Evolutionary conservation across 805 yeast genomes (phyloP).

Genomic region (Torulaspora franciscae): DNA sequence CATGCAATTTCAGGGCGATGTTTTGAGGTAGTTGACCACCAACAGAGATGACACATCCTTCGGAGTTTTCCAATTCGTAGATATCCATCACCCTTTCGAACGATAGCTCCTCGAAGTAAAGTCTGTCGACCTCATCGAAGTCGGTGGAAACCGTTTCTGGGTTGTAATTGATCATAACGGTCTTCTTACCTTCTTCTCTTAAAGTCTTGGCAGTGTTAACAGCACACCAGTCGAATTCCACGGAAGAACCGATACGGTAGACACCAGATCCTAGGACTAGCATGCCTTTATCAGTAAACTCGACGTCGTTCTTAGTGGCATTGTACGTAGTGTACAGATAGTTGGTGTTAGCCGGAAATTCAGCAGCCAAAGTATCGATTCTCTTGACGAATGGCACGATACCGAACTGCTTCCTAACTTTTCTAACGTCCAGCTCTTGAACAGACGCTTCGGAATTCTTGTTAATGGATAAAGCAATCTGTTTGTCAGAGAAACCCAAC

Average conservation of each 20-base stretch:
- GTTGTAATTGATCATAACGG: conserved; percentile 95
- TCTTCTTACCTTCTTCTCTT: conserved; percentile 79
- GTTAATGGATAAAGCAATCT: conserved; percentile 74
- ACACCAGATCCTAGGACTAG: conserved; percentile 98
- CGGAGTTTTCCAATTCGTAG: conserved; percentile 83
- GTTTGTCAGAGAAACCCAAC: conserved; percentile 92
- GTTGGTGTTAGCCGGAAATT: conserved; percentile 96
- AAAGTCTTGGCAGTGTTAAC: conserved; percentile 93
- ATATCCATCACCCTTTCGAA: conserved; percentile 97
- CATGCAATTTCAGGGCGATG: conserved; percentile 80
- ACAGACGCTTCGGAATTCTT: conserved; percentile 33
- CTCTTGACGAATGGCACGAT: conserved; percentile 92
- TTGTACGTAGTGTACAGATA: conserved; percentile 94
- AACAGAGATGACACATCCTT: conserved; percentile 91
- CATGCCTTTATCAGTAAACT: conserved; percentile 84
- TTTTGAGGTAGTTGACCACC: conserved; percentile 99
- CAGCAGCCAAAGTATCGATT: conserved; percentile 97
- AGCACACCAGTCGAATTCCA: conserved; percentile 99
- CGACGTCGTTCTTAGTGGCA: conserved; percentile 79
- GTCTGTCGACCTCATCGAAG: conserved; percentile 95
- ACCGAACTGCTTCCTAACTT: conserved; percentile 70
- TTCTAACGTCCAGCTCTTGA: conserved; percentile 76
- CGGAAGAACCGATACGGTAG: conserved; percentile 96
- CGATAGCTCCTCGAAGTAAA: conserved; percentile 91
- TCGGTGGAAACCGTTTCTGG: conserved; percentile 99